phyloP scores from a whole-genome alignment of 1,284 basidiomycete genomes.

The Puccinia coronata region DNA sequence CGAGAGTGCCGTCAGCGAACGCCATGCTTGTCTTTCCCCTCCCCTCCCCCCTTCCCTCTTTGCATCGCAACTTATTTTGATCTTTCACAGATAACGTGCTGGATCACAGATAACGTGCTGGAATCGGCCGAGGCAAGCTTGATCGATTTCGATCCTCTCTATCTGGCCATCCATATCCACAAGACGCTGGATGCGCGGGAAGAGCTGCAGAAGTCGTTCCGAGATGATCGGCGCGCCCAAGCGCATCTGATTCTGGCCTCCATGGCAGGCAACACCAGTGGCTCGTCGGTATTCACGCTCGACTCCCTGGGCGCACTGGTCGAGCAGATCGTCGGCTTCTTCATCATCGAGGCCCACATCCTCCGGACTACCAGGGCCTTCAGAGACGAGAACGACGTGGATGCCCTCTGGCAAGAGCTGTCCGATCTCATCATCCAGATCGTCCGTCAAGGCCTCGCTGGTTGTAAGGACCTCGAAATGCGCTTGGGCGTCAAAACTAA shows the following conservation, averaged over 20 bases:
- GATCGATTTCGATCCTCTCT: constrained; percentile 92
- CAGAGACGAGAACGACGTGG: constrained; percentile 82
- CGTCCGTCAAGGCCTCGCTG: constrained; percentile 72
- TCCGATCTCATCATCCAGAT: constrained; percentile 74
- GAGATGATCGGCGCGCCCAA: constrained; percentile 94
- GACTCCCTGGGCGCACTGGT: constrained; percentile 66
- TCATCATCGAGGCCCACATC: constrained; percentile 89
- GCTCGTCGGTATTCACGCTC: constrained; percentile 59
- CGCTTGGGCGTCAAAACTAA: constrained; percentile 83
- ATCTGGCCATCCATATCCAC: constrained; percentile 97
- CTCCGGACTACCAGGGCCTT: constrained; percentile 71
- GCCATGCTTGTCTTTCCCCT: constrained; percentile 78
- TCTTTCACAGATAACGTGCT: too few species aligned
- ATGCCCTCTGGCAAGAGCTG: constrained; percentile 93
- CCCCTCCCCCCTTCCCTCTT: background rate
- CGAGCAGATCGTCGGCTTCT: constrained; percentile 94
- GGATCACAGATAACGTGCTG: constrained; percentile 74
- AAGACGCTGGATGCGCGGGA: constrained; percentile 83
- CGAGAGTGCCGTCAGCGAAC: constrained; percentile 89
- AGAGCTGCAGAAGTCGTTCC: constrained; percentile 87
- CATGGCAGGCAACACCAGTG: constrained; percentile 53
- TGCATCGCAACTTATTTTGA: background rate
- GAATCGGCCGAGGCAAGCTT: constrained; percentile 77
- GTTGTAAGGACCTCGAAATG: constrained; percentile 76
- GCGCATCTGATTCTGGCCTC: constrained; percentile 88